phyloP scores from a whole-genome alignment of 352 stramenopile species.

The Saprolegnia parasitica region DNA sequence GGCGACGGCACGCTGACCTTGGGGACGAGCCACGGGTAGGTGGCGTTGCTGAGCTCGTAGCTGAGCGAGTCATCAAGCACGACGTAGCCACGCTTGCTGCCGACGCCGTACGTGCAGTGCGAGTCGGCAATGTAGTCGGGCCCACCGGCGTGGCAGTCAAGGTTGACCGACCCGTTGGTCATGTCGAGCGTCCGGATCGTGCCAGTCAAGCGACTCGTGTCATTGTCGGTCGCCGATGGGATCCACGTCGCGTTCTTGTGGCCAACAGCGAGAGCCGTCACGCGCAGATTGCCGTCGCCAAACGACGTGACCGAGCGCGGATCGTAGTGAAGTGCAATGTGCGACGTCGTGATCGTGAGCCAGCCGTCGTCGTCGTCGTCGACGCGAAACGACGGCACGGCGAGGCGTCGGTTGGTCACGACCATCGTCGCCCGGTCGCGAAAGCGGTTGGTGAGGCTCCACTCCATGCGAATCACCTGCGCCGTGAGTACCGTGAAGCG shows the following conservation, averaged over 20 bases:
- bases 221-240: slow-evolving; percentile 32
- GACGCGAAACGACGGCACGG: slow-evolving; percentile 29
- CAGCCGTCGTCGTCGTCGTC: slow-evolving; percentile 23
- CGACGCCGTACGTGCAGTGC: slow-evolving; percentile 42
- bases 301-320: slow-evolving; percentile 30
- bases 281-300: slow-evolving; percentile 33
- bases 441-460: slow-evolving; percentile 24
- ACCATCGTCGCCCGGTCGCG: slow-evolving; percentile 33
- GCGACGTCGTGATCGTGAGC: slow-evolving; percentile 30
- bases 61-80: slow-evolving; percentile 40
- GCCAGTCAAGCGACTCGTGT: slow-evolving; percentile 33
- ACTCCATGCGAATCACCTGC: slow-evolving; percentile 40
- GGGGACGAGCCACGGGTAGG: slow-evolving; percentile 33
- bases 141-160: slow-evolving; percentile 36
- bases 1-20: not conserved
- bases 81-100: slow-evolving; percentile 37
- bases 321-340: slow-evolving; percentile 32
- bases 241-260: slow-evolving; percentile 18
- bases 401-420: slow-evolving; percentile 31
- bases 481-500: slow-evolving; percentile 40
- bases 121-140: slow-evolving; percentile 34
- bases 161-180: slow-evolving; percentile 31
- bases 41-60: slow-evolving; percentile 31
- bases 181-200: slow-evolving; percentile 43
- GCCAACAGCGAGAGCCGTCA: slow-evolving; percentile 19